phyloP scores from a whole-genome alignment of 2,329 filamentous ascomycete genomes.

The Colletotrichum australisinense region DNA sequence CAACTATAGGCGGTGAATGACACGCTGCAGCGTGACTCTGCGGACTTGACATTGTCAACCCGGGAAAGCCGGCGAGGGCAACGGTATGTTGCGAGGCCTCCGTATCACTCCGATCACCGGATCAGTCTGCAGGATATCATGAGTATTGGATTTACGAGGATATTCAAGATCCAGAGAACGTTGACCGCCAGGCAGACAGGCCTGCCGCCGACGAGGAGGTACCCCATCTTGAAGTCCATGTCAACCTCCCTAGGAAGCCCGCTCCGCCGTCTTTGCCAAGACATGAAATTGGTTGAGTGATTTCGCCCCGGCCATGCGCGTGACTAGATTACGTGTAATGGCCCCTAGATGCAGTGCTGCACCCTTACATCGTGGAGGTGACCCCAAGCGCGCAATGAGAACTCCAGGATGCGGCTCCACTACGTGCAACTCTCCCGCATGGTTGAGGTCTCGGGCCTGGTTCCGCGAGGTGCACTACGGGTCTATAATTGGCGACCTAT shows the following conservation, averaged over 20 bases:
- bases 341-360: no score
- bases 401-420: slow-evolving; percentile 3
- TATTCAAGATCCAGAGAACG: no score
- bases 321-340: not conserved
- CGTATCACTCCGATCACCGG: no score
- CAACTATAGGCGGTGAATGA: slow-evolving; percentile 2
- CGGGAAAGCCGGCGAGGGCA: no score
- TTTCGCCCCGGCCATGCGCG: not conserved
- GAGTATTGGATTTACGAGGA: not conserved
- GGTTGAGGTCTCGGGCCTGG: not conserved
- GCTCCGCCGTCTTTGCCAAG: not conserved
- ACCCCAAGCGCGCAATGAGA: not conserved
- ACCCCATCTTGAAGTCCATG: not conserved
- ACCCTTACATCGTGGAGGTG: no score
- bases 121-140: no score
- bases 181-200: no score
- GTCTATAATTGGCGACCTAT: slow-evolving; percentile 13
- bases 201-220: not conserved
- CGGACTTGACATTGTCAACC: not conserved
- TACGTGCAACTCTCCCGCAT: not conserved
- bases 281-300: not conserved
- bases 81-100: no score
- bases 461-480: slow-evolving; percentile 1
- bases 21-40: slow-evolving; percentile 16
- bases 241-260: not conserved